Conservation (phyloP, 257 asterid species). For the Penstemon eatonii region DNA sequence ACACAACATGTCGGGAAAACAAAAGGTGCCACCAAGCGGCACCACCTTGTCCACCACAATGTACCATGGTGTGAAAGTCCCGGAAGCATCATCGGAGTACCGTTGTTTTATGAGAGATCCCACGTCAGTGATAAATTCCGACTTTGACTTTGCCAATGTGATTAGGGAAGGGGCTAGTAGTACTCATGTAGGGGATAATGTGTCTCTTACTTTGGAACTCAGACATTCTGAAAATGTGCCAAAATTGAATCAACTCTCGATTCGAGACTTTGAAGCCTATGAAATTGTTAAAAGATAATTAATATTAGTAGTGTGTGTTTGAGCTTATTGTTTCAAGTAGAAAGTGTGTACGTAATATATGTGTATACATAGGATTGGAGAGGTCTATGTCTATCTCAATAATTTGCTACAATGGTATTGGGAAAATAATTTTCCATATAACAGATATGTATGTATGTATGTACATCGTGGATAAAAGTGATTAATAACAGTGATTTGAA, state of each 20-base stretch:
- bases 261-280: constrained; percentile 40
- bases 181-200: constrained; percentile 24
- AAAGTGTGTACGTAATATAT: too few species aligned
- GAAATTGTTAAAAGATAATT: background rate
- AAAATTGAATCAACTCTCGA: constrained; percentile 38
- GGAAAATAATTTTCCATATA: too few species aligned
- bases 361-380: too few species aligned
- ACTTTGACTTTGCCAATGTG: constrained; percentile 8
- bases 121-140: constrained; percentile 5
- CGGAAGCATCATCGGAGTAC: constrained; percentile 23
- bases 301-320: too few species aligned
- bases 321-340: too few species aligned
- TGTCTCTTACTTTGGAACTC: constrained; percentile 55
- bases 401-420: too few species aligned
- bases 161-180: constrained; percentile 27
- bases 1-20: constrained; percentile 45
- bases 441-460: too few species aligned
- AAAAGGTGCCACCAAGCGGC: constrained; percentile 26
- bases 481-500: too few species aligned
- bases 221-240: constrained; percentile 47
- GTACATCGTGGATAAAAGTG: too few species aligned
- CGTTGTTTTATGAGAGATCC: constrained; percentile 28
- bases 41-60: constrained; percentile 25
- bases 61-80: background rate
- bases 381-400: too few species aligned